A percentile compares a stretch with the other conserved stretches of the same genome.
phyloP scores from a whole-genome alignment of 495 filamentous ascomycete species.

The Aspergillus heteromorphus region DNA sequence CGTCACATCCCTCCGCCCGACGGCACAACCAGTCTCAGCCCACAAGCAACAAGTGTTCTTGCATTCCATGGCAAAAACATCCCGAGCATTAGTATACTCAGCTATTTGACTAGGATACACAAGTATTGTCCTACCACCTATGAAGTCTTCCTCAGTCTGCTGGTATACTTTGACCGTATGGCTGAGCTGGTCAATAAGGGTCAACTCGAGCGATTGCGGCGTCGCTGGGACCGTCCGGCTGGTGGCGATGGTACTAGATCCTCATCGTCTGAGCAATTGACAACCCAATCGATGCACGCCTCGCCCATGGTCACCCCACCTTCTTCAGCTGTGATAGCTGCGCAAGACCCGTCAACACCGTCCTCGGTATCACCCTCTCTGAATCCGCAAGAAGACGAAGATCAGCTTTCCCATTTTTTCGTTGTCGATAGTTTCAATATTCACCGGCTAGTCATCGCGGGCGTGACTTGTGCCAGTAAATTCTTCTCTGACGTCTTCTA shows the following conservation, averaged over 20 bases:
- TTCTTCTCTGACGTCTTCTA: slow-evolving; percentile 99
- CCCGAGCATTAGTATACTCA: slow-evolving; percentile 92
- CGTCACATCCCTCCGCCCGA: slow-evolving; percentile 63
- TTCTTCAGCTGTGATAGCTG: slow-evolving; percentile 26
- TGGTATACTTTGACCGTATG: slow-evolving; percentile 99
- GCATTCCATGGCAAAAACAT: slow-evolving; percentile 99
- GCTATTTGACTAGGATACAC: slow-evolving; percentile 93
- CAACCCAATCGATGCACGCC: slow-evolving; percentile 14
- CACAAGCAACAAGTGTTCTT: slow-evolving; percentile 82
- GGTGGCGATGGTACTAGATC: slow-evolving; percentile 8
- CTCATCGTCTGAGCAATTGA: slow-evolving; percentile 11
- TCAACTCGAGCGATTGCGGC: slow-evolving; percentile 45
- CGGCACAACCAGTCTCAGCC: slow-evolving; percentile 60
- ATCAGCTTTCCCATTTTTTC: slow-evolving; percentile 74
- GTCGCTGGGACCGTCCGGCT: slow-evolving; percentile 18
- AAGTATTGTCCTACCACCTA: slow-evolving; percentile 99
- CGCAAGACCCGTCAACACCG: slow-evolving; percentile 30
- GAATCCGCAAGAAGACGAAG: slow-evolving; percentile 45
- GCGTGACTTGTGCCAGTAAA: slow-evolving; percentile 97
- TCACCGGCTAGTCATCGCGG: slow-evolving; percentile 92
- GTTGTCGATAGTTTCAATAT: slow-evolving; percentile 99
- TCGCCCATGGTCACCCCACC: slow-evolving; percentile 36
- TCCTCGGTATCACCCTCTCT: slow-evolving; percentile 31
- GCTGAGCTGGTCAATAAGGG: slow-evolving; percentile 88
- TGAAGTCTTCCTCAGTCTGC: slow-evolving; percentile 90